Conservation (phyloP, 345 rosid genomes). For the Turnera subulata region DNA sequence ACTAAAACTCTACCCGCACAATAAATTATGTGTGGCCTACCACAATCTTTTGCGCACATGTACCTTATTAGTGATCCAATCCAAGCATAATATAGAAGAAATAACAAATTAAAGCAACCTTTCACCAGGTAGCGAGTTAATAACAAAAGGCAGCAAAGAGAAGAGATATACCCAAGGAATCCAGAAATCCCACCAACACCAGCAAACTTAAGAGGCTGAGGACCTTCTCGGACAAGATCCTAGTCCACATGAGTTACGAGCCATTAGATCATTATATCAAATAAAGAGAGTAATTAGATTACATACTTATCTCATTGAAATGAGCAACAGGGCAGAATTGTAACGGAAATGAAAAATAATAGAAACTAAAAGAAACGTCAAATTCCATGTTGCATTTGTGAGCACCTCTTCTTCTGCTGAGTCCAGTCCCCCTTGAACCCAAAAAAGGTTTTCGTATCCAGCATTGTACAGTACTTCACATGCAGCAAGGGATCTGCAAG, state of each 20-base stretch:
- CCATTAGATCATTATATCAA: conserved; percentile 10
- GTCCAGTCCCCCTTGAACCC: conserved; percentile 93
- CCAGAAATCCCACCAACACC: conserved; percentile 89
- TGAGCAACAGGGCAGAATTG: not conserved
- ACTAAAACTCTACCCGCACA: too few relatives aligned
- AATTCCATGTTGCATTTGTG: conserved; percentile 15
- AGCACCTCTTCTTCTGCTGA: conserved; percentile 82
- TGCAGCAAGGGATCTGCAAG: conserved; percentile 83
- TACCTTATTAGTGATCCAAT: not conserved
- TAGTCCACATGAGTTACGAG: conserved; percentile 21
- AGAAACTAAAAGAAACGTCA: conserved; percentile 15
- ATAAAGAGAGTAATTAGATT: not conserved
- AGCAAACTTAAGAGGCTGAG: conserved; percentile 72
- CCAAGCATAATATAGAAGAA: not conserved
- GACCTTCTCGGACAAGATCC: conserved; percentile 86
- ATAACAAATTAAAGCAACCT: not conserved
- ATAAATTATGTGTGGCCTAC: too few relatives aligned
- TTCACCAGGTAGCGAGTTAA: not conserved
- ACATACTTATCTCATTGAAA: conserved; percentile 1
- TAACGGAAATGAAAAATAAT: conserved; percentile 1
- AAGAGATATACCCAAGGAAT: conserved; percentile 70
- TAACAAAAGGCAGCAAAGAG: not conserved
- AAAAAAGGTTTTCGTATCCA: conserved; percentile 78
- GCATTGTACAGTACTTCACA: conserved; percentile 67
- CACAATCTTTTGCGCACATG: too few relatives aligned